A percentile compares a stretch with the other conserved stretches of the same genome.
phyloP scores from a whole-genome alignment of 208 protist species.

The Leptomonas pyrrhocoris region DNA sequence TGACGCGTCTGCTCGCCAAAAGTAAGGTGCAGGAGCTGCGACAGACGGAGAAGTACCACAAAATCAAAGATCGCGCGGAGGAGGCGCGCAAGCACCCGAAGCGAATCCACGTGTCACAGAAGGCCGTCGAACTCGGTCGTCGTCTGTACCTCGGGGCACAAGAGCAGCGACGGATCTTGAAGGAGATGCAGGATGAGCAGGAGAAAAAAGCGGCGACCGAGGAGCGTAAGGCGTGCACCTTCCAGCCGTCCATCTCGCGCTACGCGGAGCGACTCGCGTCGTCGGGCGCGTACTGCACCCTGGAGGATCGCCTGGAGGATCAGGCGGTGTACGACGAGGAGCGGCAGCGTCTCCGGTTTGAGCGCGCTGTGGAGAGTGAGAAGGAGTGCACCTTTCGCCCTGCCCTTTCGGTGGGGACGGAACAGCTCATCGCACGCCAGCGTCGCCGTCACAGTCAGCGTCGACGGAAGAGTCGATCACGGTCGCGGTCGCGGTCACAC shows the following conservation, averaged over 20 bases:
- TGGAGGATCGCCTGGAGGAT: constrained; percentile 40
- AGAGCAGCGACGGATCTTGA: constrained; percentile 19
- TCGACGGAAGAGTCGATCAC: background rate
- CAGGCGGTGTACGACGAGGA: constrained; percentile 38
- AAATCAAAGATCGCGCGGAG: constrained; percentile 42
- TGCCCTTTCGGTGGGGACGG: constrained; percentile 40
- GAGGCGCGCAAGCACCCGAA: constrained; percentile 21
- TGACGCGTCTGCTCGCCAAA: constrained; percentile 41
- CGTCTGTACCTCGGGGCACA: constrained; percentile 57
- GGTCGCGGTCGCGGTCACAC: background rate
- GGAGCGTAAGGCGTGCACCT: constrained; percentile 52
- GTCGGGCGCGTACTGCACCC: constrained; percentile 29
- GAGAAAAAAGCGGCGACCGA: constrained; percentile 22
- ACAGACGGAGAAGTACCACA: constrained; percentile 59
- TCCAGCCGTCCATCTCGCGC: constrained; percentile 64
- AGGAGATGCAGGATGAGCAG: constrained; percentile 29
- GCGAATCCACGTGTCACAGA: constrained; percentile 30
- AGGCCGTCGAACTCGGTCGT: constrained; percentile 50
- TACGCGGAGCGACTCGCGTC: constrained; percentile 39
- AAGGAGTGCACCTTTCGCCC: constrained; percentile 66
- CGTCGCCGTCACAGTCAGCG: constrained; percentile 15
- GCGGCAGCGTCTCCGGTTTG: constrained; percentile 38
- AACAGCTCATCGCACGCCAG: constrained; percentile 37
- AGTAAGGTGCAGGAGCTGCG: constrained; percentile 35
- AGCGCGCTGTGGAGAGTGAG: constrained; percentile 37